Evolutionary conservation across 148 eudicot genomes (phyloP).

Genomic region (Vaccinium myrtillus): DNA sequence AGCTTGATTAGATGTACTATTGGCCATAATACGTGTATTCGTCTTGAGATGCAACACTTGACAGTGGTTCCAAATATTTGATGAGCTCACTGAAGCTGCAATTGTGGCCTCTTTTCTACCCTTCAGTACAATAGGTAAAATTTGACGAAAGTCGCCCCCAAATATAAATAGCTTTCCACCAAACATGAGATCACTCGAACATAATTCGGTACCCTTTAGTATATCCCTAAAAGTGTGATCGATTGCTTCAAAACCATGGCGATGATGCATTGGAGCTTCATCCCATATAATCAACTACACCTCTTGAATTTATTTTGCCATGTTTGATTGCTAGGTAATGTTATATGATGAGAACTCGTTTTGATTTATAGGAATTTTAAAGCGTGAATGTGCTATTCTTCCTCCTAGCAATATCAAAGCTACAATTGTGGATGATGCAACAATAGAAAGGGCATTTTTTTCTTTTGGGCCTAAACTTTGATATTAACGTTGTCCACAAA

Average conservation of each 20-base stretch:
- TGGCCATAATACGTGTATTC: neutral
- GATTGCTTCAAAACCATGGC: neutral
- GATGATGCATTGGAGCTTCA: neutral
- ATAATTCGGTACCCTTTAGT: neutral
- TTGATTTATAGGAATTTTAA: neutral
- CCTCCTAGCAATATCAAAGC: neutral
- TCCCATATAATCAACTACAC: neutral
- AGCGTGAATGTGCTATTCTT: neutral
- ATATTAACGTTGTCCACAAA: neutral
- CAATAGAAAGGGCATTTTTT: neutral
- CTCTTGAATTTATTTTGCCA: too few species aligned
- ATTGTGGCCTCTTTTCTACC: too few species aligned
- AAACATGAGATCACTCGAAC: neutral
- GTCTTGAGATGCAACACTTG: too few species aligned
- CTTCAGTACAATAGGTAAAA: too few species aligned
- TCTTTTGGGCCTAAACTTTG: neutral
- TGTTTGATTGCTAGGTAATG: neutral
- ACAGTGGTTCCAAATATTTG: too few species aligned
- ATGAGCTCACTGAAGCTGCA: too few species aligned
- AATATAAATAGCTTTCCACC: neutral
- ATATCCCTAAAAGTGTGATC: neutral
- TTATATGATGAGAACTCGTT: neutral
- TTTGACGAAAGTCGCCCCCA: too few species aligned
- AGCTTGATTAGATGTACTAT: neutral
- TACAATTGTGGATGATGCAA: neutral